Base-by-base conservation (phyloP, 1,284 basidiomycete genomes). In the Ceratobasidium sp. region DNA sequence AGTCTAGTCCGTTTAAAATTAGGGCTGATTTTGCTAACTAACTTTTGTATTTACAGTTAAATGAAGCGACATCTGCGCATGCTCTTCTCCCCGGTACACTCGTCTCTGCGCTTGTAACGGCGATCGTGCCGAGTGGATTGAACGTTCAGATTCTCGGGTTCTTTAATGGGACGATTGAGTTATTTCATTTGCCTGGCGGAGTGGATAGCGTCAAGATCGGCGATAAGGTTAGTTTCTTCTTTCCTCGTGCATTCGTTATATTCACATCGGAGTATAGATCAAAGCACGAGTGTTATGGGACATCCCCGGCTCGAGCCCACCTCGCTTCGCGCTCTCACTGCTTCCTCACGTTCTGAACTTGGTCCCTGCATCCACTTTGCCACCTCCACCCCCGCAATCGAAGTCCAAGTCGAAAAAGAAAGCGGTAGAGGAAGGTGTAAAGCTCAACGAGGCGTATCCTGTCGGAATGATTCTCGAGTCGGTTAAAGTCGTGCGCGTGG, bases 131-230 rank as follows among this genome's bases (percentile, higher is more conserved):
- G 20, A 88, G 87, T 26, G 98, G 98, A 31, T 86, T 99, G 68
- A 94, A 94, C 81, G 87, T 99, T 64, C 96, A 97, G 84, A 88
- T 99, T 26, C 89, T 97, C 39, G 97, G 97, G 1, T 97, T 95
- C 84, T 99, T 97, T 83, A 92, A 96, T 66, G 97, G 95, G 37
- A 97, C 96, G 0, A 89, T 96, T 67, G 96, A 98, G 82, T 86
- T 91, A 56, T 89, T 92, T 78, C 97, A 99, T 84, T 85, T 99
- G 26, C 87, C 87, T 2, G 80, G 85, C 20, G 85, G 87, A 60
- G 82, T 86, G 23, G 83, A 86, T 6, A 77, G 75, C 37, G 47
- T 92, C 89, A 95, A 94, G 83, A 82, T 93, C 64, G 96, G 96
- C 15, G 91, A 94, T 83, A 98, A 95, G 85, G 86, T 82, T 76